Base-by-base conservation (phyloP, 78 protist genomes). In the Cyanophora paradoxa region DNA sequence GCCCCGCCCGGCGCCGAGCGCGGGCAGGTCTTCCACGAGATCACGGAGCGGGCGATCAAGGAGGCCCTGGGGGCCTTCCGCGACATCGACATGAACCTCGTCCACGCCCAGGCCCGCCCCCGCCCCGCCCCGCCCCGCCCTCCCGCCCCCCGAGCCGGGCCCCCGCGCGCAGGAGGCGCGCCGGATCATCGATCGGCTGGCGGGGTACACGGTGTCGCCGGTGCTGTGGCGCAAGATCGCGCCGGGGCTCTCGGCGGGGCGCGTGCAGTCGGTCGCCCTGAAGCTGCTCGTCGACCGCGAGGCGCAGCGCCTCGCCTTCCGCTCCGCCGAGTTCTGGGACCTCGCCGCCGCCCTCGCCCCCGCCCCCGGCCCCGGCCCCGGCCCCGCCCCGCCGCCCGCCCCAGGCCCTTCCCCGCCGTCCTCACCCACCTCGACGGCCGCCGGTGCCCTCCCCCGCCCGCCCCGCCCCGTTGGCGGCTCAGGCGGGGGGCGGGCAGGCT, bases 121-220 rank as follows among this genome's bases (percentile, higher is more conserved):
- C 48, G 48, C 10, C 22, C 6, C 22, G 6, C 10, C 10, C 22
- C 10, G 48, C 22, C 22, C 22, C 10, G 48, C 10, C 22, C 10
- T 42, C 22, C 22, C 10, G 48, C 22, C 48, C 22, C 22, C 22
- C 48, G 48, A 10, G 48, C 22, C 22, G 48, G 48, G 48, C n/a
- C n/a, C n/a, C n/a, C n/a, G 10, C 6, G 48, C 22, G 48, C 22
- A 10, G 67, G 59, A 67, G 73, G n/a, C 73, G 26, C 73, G 73
- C 42, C 54, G 58, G 14, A 41, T 67, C 1, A 30, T 67, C 10
- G 58, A 46, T 20, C 56, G 58, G 19, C 56, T 67, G 3, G 56
- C 58, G 3, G 78, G 78, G 37, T 73, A 31, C 70, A 59, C 69
- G 0, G n/a, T 73, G 36, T 73, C 78, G 70, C 78, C 78, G 11